A percentile compares a stretch with the other conserved stretches of the same genome.
phyloP scores from a whole-genome alignment of 2,329 filamentous ascomycete genomes.

The Aspergillus pseudoterreus region DNA sequence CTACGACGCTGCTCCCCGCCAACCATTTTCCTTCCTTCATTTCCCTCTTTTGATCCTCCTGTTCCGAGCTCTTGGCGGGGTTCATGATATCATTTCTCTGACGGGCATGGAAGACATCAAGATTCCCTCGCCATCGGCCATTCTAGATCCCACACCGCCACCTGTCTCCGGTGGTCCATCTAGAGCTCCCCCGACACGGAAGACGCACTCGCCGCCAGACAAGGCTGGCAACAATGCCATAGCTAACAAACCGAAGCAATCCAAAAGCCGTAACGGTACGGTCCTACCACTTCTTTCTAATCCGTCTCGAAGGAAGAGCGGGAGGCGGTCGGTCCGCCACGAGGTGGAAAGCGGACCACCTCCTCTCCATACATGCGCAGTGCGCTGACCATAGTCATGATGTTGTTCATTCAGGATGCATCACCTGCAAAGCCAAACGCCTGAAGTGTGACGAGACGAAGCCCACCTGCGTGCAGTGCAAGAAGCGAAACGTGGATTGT shows the following conservation, averaged over 20 bases:
- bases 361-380: conserved; percentile 14
- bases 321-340: conserved; percentile 1
- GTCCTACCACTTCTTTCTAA: conserved; percentile 13
- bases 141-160: conserved; percentile 40
- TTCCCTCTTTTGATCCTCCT: background rate
- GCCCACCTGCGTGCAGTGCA: conserved; percentile 64
- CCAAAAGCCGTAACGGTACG: conserved; percentile 72
- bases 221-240: conserved; percentile 5
- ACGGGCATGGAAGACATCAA: conserved; percentile 55
- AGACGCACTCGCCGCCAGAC: conserved; percentile 12
- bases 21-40: background rate
- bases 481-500: conserved; percentile 61
- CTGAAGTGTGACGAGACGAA: conserved; percentile 73
- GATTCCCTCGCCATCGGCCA: conserved; percentile 57
- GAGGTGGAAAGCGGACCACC: conserved; percentile 1
- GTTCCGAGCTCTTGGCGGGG: conserved; percentile 1
- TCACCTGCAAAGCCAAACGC: conserved; percentile 69
- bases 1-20: background rate
- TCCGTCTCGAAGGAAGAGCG: conserved; percentile 3
- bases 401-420: conserved; percentile 54
- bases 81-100: conserved; percentile 13
- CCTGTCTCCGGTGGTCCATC: conserved; percentile 20
- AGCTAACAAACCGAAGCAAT: conserved; percentile 62
- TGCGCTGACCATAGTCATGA: conserved; percentile 25
- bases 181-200: conserved; percentile 26